Evolutionary conservation across 805 yeast species (phyloP), one percentile per base, ranked within the genome.

Genomic region (Yamadazyma sp.): DNA sequence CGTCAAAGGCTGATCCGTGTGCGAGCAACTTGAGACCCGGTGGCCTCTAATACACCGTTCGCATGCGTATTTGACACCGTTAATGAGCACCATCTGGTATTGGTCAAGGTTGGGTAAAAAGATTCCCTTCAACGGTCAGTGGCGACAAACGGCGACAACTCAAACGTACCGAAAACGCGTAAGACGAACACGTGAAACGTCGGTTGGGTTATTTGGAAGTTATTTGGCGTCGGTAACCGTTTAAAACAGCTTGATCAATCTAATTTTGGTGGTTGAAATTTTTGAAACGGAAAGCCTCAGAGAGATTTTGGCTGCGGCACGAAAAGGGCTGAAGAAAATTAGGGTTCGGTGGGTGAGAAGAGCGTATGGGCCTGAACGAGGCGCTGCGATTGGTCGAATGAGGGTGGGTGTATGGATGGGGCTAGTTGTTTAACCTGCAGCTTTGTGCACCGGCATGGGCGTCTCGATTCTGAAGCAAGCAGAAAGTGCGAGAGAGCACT

Each of bases 11-110:
- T 86, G 87, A 49, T 93, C 96, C 0, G 90, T 79, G 59, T 93
- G 99, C 30, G 83, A 81, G 62, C 99, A 93, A 2, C 95, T 80
- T 1, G 96, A 85, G 31, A 91, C 99, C 37, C 99, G 71, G 56
- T 93, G 99, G 29, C 99, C 99, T 44, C 99, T 74, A 33, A 93
- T 90, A 62, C 99, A 91, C 43, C 96, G 70, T 50, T 89, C 95
- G 60, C 99, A 91, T 42, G 99, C 98, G 61, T 89, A 91, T 57
- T 93, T 91, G 47, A 86, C 82, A 25, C 97, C 98, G 53, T 89
- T 87, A 36, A 91, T 81, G 37, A 87, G 70, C 40, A 91, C 96
- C 97, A 90, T 91, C 13, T 14, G 12, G 10, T 19, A 13, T 19
- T 18, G 28, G 16, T n/a, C 4, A 13, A 13, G 15, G 28, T 8